Percentiles rank a stretch among this genome's conserved stretches.
Evolutionary conservation across 192 early-diverging fungal genomes (phyloP).

Genomic region (Pilaira anomala): DNA sequence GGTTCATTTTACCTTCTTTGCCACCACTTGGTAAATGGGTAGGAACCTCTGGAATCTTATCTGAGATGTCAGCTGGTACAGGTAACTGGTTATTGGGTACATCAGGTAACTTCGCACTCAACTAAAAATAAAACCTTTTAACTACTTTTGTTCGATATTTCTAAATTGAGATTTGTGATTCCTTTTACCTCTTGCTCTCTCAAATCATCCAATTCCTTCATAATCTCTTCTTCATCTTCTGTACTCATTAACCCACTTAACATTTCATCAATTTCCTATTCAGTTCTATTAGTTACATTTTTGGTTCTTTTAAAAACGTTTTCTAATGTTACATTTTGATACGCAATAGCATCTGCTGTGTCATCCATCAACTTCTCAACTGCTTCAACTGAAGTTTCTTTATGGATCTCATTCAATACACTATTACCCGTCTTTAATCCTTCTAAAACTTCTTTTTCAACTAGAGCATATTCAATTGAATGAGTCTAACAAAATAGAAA

Average conservation of each 20-base stretch:
- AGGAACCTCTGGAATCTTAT: conserved; percentile 4
- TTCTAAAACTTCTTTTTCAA: conserved; percentile 87
- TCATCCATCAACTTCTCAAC: conserved; percentile 95
- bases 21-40: not conserved
- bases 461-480: conserved; percentile 88
- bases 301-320: too few relatives aligned
- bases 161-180: not conserved
- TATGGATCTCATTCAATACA: conserved; percentile 79
- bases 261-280: conserved; percentile 77
- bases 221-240: conserved; percentile 86
- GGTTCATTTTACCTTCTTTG: not conserved
- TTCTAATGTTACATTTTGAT: conserved; percentile 71
- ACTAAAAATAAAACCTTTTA: conserved; percentile 1
- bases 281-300: not conserved
- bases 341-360: conserved; percentile 92
- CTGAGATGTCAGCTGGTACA: not conserved
- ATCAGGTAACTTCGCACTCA: conserved; percentile 20
- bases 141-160: not conserved
- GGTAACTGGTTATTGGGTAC: conserved; percentile 20
- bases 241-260: conserved; percentile 69
- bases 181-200: conserved; percentile 38
- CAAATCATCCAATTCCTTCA: conserved; percentile 74
- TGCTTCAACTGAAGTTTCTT: conserved; percentile 85
- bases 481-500: conserved; percentile 53
- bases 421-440: conserved; percentile 83